Evolutionary conservation across 2,329 filamentous ascomycete species (phyloP), one percentile per base, ranked within the genome.

Genomic region (Blastomyces silverae): DNA sequence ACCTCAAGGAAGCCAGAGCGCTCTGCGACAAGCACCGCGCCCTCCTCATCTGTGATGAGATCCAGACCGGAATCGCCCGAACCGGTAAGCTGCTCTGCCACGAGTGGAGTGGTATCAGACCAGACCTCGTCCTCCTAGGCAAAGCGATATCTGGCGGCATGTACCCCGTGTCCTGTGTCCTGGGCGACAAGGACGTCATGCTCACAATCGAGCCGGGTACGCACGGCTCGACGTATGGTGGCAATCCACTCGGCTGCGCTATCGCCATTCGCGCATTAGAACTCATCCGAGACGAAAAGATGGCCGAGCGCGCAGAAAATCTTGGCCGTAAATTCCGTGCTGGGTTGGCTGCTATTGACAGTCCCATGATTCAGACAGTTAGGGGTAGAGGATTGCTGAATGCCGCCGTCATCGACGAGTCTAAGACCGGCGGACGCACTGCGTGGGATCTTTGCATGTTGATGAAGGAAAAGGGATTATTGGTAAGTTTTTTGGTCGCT

Each of bases 111-210:
- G 90, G 88, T 70, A 92, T 99, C 82, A 95, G 93, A 82, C 94
- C 93, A 50, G 94, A 99, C 76, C 84, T 99, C 73, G 89, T 99
- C 31, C 88, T 96, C 59, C 87, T 99, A 44, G 94, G 94, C 74
- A 99, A 99, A 82, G 94, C 94, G 71, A 96, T 99, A 76, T 96
- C 92, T 44, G 94, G 94, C 68, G 94, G 94, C 77, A 94, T 97
- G 89, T 99, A 99, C 80, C 94, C 94, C n/a, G 94, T 99, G 65
- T 96, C 92, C 67, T 92, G 89, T 72, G 92, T 99, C 60, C 83
- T 99, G 62, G 89, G 89, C 67, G 87, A 87, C 72, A 92, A 89
- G 79, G 92, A 97, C 65, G 83, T 97, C 68, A 97, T 99, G 92
- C 85, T 97, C 70, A 94, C 93, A 11, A 84, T 99, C 68, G 94